These are phyloP conservation scores for Leucogyrophana mollusca DNA, from an alignment of 768 basidiomycete genomes.

Conservation along the genomic window DNA sequence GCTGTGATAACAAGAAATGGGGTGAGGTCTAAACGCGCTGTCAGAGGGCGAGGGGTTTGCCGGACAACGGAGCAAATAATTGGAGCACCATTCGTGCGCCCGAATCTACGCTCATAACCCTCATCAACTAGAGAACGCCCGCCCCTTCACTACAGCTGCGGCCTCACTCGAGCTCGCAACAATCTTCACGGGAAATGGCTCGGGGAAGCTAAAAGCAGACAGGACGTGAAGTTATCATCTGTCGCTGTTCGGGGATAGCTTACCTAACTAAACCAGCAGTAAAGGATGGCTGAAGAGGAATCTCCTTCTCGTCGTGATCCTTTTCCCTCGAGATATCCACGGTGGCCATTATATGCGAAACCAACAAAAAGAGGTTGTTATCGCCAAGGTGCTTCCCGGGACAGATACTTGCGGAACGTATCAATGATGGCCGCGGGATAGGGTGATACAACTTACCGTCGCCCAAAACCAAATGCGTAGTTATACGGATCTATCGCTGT, in stretches of 20 bases:
- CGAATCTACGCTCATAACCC: no score
- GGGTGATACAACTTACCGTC: background rate
- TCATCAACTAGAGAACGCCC: no score
- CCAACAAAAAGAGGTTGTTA: constrained; percentile 1
- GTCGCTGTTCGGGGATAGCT: background rate
- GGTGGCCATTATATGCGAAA: background rate
- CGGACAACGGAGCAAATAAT: no score
- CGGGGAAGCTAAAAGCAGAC: background rate
- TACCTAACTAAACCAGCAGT: constrained; percentile 1
- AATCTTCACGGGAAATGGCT: background rate
- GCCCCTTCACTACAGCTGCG: background rate
- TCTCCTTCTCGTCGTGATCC: background rate
- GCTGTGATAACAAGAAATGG: no score
- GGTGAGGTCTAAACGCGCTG: no score
- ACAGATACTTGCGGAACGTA: background rate
- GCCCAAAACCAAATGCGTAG: constrained; percentile 3
- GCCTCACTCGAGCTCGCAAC: constrained; percentile 1
- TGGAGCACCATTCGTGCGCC: no score
- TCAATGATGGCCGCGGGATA: background rate
- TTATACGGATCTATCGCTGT: constrained; percentile 5
- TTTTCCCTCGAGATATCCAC: background rate
- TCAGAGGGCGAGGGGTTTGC: no score
- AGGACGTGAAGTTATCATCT: no score
- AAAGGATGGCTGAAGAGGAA: background rate
- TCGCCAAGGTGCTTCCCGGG: background rate